A percentile compares a stretch with the other conserved stretches of the same genome.
Conservation (phyloP, 2,329 filamentous ascomycete species). For the Diaporthe capsici region DNA sequence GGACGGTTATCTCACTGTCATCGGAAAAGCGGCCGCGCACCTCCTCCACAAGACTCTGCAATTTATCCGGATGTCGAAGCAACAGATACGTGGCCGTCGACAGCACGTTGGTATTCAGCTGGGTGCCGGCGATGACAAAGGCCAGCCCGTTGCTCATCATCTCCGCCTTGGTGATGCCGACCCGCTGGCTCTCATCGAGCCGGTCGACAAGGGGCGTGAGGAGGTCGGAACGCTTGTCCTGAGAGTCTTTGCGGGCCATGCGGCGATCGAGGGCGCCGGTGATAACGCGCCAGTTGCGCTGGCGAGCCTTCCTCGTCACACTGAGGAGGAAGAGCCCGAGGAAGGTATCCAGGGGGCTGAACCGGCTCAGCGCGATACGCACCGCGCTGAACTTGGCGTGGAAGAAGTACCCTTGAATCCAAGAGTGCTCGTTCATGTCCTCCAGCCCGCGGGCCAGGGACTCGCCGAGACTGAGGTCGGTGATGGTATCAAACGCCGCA, state of each 20-base stretch:
- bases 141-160: slow-evolving; percentile 40
- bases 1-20: slow-evolving; percentile 52
- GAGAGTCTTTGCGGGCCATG: background rate
- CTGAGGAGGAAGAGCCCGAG: slow-evolving; percentile 33
- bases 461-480: slow-evolving; percentile 40
- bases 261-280: slow-evolving; percentile 30
- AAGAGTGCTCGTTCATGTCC: slow-evolving; percentile 30
- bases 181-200: slow-evolving; percentile 27
- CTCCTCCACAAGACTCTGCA: slow-evolving; percentile 44
- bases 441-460: slow-evolving; percentile 21
- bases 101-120: slow-evolving; percentile 38
- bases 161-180: slow-evolving; percentile 35
- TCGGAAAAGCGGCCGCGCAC: slow-evolving; percentile 50
- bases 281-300: slow-evolving; percentile 34
- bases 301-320: slow-evolving; percentile 29
- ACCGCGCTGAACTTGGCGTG: slow-evolving; percentile 6
- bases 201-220: slow-evolving; percentile 31
- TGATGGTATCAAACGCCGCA: slow-evolving; percentile 49
- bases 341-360: slow-evolving; percentile 37
- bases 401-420: slow-evolving; percentile 15
- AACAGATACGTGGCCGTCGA: slow-evolving; percentile 37
- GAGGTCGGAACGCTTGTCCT: slow-evolving; percentile 32
- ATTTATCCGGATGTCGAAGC: background rate
- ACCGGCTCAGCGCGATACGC: slow-evolving; percentile 35
- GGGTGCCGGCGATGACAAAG: slow-evolving; percentile 41